A percentile compares a stretch with the other conserved stretches of the same genome.
Evolutionary conservation across 148 eudicot genomes (phyloP).

Genomic region (Camellia lanceoleosa): DNA sequence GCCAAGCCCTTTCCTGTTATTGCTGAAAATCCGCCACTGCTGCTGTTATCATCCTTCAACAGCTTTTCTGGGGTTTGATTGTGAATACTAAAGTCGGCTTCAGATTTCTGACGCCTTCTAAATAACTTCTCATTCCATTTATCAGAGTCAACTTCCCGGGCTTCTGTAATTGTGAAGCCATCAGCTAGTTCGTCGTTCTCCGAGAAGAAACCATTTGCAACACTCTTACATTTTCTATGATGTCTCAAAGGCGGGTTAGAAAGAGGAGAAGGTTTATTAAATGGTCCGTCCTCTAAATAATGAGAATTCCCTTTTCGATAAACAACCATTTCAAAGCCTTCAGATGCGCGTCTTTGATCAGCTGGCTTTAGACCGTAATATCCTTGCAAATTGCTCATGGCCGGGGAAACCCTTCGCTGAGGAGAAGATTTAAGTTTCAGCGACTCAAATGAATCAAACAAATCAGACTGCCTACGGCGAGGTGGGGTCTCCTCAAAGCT

Average conservation of each 20-base stretch:
- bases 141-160: conserved; percentile 33
- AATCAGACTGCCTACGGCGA: conserved; percentile 49
- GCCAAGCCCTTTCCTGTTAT: conserved; percentile 80
- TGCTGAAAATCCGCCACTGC: conserved; percentile 59
- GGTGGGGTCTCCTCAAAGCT: conserved; percentile 54
- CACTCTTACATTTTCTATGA: conserved; percentile 66
- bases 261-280: conserved; percentile 30
- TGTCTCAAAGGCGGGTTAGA: conserved; percentile 58
- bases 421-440: conserved; percentile 53
- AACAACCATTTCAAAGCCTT: conserved; percentile 77
- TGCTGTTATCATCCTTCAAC: conserved; percentile 66
- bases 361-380: conserved; percentile 58
- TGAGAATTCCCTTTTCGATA: conserved; percentile 48
- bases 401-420: conserved; percentile 57
- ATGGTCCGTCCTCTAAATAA: conserved; percentile 45
- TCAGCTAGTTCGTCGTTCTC: conserved; percentile 44
- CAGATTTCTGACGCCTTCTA: conserved; percentile 59
- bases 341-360: conserved; percentile 28
- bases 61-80: conserved; percentile 52
- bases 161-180: conserved; percentile 24
- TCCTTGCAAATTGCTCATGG: conserved; percentile 76
- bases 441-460: conserved; percentile 60
- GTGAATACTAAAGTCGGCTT: conserved; percentile 44
- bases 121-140: conserved; percentile 47
- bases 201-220: conserved; percentile 48